Base-by-base conservation (phyloP, 2,329 filamentous ascomycete species). In the Exophiala aquamarina region DNA sequence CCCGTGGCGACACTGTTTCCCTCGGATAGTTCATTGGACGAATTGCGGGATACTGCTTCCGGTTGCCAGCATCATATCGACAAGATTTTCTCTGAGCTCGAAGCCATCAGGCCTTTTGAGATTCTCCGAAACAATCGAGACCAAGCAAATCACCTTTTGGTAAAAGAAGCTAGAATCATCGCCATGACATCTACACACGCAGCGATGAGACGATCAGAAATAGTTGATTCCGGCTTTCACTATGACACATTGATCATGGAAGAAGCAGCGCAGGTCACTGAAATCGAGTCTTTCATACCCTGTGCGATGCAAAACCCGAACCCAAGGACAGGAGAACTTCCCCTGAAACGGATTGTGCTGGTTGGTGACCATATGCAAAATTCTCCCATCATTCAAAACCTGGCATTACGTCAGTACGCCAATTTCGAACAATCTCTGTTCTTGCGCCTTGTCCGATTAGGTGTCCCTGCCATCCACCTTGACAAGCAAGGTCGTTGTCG, bases 171-270 rank as follows among this genome's bases (percentile, higher is more conserved):
- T n/a, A 85, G 93, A 28, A 93, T 98, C 54, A 86, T 98, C 56
- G 94, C 93, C 48, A 98, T 98, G 94, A 98, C 93, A 14, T 94
- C 91, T 3, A 98, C 94, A 0, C 93, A 98, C 67, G 94, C 93
- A 3, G 93, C 93, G 1, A 98, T 98, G 79, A 83, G 90, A 52
- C 79, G 92, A 54, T 83, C 89, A 54, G 92, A 97, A 61, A 97
- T 98, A 59, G 86, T 89, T 1, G 78, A 81, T 13, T 78, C 97
- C n/a, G 91, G 91, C 13, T 98, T 98, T 70, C 89, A 89, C 59
- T 98, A 98, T 61, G 91, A 97, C 72, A 98, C 95, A 56, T 87
- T 98, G 10, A 79, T 98, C 43, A 96, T 98, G 87, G 93, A 98
- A 72, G 93, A 98, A 75, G 92, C 93, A 4, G 93, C 93, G 10